These are phyloP conservation scores for Artomyces pyxidatus DNA, from an alignment of 768 basidiomycete genomes.

Conservation along the genomic window DNA sequence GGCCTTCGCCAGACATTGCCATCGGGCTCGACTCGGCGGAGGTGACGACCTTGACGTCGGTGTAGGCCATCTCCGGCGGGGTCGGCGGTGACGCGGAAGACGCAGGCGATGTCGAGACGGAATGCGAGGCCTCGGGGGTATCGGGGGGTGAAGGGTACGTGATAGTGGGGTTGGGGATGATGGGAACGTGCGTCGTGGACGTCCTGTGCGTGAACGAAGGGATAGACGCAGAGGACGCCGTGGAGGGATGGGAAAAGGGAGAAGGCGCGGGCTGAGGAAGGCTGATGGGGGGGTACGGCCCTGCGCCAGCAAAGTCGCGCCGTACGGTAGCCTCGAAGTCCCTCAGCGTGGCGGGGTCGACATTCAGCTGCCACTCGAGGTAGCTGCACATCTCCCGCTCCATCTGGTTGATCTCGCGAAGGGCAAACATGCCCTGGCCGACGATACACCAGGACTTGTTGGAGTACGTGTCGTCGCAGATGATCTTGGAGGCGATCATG, in stretches of 20 bases:
- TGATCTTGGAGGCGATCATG: conserved; percentile 81
- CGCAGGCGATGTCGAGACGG: conserved; percentile 23
- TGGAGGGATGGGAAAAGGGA: conserved; percentile 19
- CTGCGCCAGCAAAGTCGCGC: conserved; percentile 48
- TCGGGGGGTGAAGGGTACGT: conserved; percentile 19
- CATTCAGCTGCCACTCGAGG: conserved; percentile 85
- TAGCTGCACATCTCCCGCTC: conserved; percentile 92
- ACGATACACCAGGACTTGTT: conserved; percentile 63
- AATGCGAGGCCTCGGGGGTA: conserved; percentile 24
- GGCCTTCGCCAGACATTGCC: neutral
- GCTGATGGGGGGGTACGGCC: conserved; percentile 57
- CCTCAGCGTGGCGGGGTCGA: conserved; percentile 51
- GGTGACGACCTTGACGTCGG: neutral
- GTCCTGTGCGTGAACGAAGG: conserved; percentile 18
- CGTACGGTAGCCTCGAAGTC: conserved; percentile 56
- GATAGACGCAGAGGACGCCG: conserved; percentile 13
- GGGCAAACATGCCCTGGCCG: conserved; percentile 52
- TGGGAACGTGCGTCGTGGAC: conserved; percentile 11
- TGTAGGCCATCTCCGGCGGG: conserved; percentile 9
- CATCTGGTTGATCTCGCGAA: conserved; percentile 95
- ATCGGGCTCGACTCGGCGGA: neutral
- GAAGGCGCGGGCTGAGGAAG: conserved; percentile 36
- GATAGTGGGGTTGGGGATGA: conserved; percentile 11
- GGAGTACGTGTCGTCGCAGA: conserved; percentile 63
- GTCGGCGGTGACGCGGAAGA: conserved; percentile 22